These are phyloP conservation scores for Ustilago bromivora DNA, from an alignment of 1,284 basidiomycete species.

Conservation along the genomic window DNA sequence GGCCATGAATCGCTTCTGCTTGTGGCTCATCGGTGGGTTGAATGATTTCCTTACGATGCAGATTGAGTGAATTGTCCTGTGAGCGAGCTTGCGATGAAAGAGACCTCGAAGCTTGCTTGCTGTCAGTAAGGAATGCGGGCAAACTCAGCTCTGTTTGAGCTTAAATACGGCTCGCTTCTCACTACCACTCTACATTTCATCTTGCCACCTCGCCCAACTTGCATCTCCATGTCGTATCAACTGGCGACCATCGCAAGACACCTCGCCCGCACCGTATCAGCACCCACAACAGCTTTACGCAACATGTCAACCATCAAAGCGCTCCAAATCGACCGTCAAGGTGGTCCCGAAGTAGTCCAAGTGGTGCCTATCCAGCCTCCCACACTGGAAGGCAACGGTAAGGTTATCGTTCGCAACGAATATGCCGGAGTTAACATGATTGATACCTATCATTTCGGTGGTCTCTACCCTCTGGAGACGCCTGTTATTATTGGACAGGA, in stretches of 20 bases:
- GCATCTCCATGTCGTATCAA: conserved; percentile 18
- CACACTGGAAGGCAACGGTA: conserved; percentile 73
- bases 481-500: conserved; percentile 85
- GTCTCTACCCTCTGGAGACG: conserved; percentile 74
- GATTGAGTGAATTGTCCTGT: background rate
- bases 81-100: background rate
- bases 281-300: conserved; percentile 51
- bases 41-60: too few species aligned
- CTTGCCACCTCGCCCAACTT: background rate
- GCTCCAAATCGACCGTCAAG: conserved; percentile 73
- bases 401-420: conserved; percentile 83
- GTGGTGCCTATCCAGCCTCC: conserved; percentile 77
- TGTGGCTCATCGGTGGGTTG: background rate
- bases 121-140: background rate
- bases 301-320: conserved; percentile 72
- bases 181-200: background rate
- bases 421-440: conserved; percentile 72
- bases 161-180: background rate
- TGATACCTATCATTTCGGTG: conserved; percentile 75
- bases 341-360: conserved; percentile 83
- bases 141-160: background rate
- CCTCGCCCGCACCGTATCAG: background rate
- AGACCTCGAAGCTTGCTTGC: too few species aligned
- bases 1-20: background rate
- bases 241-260: conserved; percentile 18